These are phyloP conservation scores for Mortierella antarctica DNA, from an alignment of 192 early-diverging fungal species.

Conservation along the genomic window DNA sequence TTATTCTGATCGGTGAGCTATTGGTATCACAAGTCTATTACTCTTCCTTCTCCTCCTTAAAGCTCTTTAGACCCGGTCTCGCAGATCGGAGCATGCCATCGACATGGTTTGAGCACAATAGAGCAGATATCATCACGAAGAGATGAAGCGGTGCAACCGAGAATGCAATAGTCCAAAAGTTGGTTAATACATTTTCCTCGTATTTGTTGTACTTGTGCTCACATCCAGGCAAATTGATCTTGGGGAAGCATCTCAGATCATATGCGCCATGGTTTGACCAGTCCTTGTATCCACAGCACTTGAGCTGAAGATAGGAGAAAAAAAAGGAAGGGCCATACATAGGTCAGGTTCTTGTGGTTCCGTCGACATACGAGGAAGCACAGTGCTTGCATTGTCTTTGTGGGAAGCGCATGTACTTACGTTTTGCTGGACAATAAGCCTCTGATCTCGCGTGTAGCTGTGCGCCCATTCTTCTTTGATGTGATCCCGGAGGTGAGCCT, in stretches of 20 bases:
- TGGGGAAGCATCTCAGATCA: conserved; percentile 51
- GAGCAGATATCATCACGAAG: conserved; percentile 39
- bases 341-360: background rate
- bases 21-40: background rate
- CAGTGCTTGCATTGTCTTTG: background rate
- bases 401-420: conserved; percentile 13
- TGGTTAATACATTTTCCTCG: conserved; percentile 34
- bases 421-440: conserved; percentile 44
- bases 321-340: background rate
- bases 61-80: conserved; percentile 42
- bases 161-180: conserved; percentile 32
- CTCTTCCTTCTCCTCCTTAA: conserved; percentile 38
- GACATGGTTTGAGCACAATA: conserved; percentile 56
- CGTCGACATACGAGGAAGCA: background rate
- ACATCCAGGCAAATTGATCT: conserved; percentile 52
- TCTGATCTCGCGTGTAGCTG: conserved; percentile 23
- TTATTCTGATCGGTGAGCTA: no score
- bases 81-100: conserved; percentile 38
- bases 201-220: conserved; percentile 42
- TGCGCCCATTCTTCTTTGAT: conserved; percentile 53
- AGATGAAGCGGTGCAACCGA: conserved; percentile 46
- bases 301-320: conserved; percentile 33
- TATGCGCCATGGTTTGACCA: conserved; percentile 43
- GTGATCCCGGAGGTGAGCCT: conserved; percentile 39
- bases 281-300: conserved; percentile 55